Evolutionary conservation across 495 filamentous ascomycete genomes (phyloP), one percentile per base, ranked within the genome.

Genomic region (Collariella sp.): DNA sequence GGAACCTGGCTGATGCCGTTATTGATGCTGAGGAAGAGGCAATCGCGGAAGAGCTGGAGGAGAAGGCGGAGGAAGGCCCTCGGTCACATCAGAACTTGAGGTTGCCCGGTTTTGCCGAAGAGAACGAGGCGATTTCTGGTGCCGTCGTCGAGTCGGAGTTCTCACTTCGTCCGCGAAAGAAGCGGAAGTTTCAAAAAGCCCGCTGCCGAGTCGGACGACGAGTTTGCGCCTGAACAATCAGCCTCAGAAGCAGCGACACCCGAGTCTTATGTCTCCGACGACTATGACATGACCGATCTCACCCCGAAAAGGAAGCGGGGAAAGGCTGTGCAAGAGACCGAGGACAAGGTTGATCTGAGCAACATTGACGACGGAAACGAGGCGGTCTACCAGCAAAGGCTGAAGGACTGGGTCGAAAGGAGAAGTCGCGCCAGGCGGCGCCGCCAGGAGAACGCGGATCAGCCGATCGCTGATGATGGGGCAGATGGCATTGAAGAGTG

Each of bases 361-460:
- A 81, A 83, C 9, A 76, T 96, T 42, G 93, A 98, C 65, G 93
- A 98, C 67, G 93, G 93, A 0, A 88, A 95, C 50, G 93, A 97
- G 68, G 73, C 74, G 5, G 72, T 89, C 7, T 98, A 94, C 64
- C 87, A 91, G 66, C 65, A 65, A n/a, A 78, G 93, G 46, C 68
- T 97, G 16, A 73, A 77, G 34, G 79, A 78, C 33, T 98, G 93
- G 93, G 76, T 82, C 5, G 70, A 74, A 51, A 77, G 80, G 46
- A 79, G 93, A 56, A 81, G 83, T 50, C 74, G 74, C 23, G 86
- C 89, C 16, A 77, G 90, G 48, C 76, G 73, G 9, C 66, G 62
- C 23, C 70, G 64, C 36, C 66, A 70, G 43, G 65, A 73, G 39
- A 70, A 62, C 16, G 51, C 49, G 5, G 64, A 60, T 2, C 70